Base-by-base conservation (phyloP, 2,329 filamentous ascomycete genomes). In the Juglanconis oblonga region DNA sequence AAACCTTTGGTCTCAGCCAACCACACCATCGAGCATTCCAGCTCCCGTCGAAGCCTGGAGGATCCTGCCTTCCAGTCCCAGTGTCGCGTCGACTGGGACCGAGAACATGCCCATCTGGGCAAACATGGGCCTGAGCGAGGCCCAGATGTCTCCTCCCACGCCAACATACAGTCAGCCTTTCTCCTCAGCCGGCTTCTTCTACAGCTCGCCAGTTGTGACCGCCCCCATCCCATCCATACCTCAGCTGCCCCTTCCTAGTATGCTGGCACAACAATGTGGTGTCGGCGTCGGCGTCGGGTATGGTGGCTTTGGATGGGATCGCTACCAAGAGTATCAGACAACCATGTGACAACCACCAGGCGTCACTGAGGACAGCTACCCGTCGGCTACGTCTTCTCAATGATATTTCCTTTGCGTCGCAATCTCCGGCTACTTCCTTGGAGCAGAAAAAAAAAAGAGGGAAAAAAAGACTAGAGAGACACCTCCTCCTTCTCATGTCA, bases 51-150 rank as follows among this genome's bases (percentile, higher is more conserved):
- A 98, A 63, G 83, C 91, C 59, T 98, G 94, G 94, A 92, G 89
- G 74, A 87, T 97, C 67, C 81, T 97, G 58, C 90, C 93, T 51
- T 97, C 94, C 57, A 97, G 91, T 70, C 91, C 92, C 55, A 91
- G 87, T 73, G 86, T 91, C 55, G 86, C 89, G 45, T 88, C 90
- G 38, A 77, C 76, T 6, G 89, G 88, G 57, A 83, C 82, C 72
- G 91, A 95, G 72, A 70, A 54, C 68, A 82, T 86, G 60, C 84
- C 87, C 55, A 84, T 94, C 73, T 97, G 93, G 93, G 85, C 88
- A 63, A 87, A 84, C 71, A 87, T 96, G 80, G 83, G 82, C 70
- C 81, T 96, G 77, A 86, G 83, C 72, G 88, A 93, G 62, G 81
- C 89, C 57, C 86, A 90, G 68, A 78, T 95, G 62, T 95, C 92